Evolutionary conservation across 2,329 filamentous ascomycete species (phyloP), one percentile per base, ranked within the genome.

Genomic region (Trichoderma sp.): DNA sequence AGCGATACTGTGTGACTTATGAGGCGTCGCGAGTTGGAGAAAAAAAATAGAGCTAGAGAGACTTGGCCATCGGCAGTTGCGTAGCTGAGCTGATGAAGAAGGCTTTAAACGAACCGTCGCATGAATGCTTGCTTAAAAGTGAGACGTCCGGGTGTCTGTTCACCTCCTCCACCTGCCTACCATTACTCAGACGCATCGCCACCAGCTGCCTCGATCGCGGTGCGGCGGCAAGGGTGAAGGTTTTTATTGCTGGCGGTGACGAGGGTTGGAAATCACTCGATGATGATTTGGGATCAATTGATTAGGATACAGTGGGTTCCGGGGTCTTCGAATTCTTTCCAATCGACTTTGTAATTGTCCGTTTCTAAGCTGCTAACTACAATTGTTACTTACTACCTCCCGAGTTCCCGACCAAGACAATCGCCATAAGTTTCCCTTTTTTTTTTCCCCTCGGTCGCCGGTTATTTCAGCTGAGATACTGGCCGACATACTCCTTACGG

Each of bases 401-500:
- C 14, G 28, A 16, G 16, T 13, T 14, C 16, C 26, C 26, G 51
- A 7, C 24, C 24, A 11, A n/a, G 18, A 30, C 26, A 28, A n/a
- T 43, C 39, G 39, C 39, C 18, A 43, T 43, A 4, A 18, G 13
- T 55, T 52, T 28, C 8, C 1, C 5, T 26, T 52, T 51, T 32
- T 39, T n/a, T 46, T 32, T 13, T 24, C 16, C 28, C 51, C 14
- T 39, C 49, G 30, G 63, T 28, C 30, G 34, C n/a, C n/a, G 55
- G 37, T 26, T 24, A 21, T 24, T 8, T 63, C 32, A 63, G 63
- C 85, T 79, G 26, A 85, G 74, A 71, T 81, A 87, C 61, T 84
- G 77, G 68, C 78, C 74, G 51, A 97, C 83, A 76, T 99, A 99
- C 59, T 89, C 87, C 84, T 93, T 88, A 69, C 96, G 88, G 78